Base-by-base conservation (phyloP, 164 flowering plant genomes). In the Cinnamomum micranthum region DNA sequence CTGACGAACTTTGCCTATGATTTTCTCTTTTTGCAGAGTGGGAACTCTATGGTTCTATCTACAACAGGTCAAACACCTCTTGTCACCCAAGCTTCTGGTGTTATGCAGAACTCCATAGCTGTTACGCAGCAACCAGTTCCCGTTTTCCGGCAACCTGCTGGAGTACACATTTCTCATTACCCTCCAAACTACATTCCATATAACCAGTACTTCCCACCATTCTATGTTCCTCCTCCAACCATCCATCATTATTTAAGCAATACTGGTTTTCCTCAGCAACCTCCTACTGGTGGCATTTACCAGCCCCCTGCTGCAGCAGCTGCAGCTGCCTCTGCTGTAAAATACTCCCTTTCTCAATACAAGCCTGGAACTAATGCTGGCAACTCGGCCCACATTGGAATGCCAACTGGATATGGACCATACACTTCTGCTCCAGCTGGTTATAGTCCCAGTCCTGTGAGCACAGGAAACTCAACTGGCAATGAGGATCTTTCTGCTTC, bases 41-140 rank as follows among this genome's bases (percentile, higher is more conserved):
- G 88, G 66, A 88, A 83, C 75, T 80, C 92, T 35, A n/a, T 83
- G 75, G 89, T 86, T 55, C 69, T 89, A 64, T 82, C 95, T 24
- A 80, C 92, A 20, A 84, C 88, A 5, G 82, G 89, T 79, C 88
- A 90, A 66, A 81, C 89, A 58, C 84, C 97, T 11, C 84, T 88
- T 64, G 92, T 73, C 23, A 88, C 87, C 75, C 97, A 90, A 78
- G 82, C 93, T 71, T 85, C 90, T 71, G 98, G 94, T 65, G 83
- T 88, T 23, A 82, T 90, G 95, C 98, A 85, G 72, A 88, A 84
- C 71, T 88, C 97, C 64, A 78, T 89, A 64, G 82, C 90, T 73
- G 83, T 88, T 51, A 81, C 92, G 65, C 97, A 88, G 82, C 98
- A 88, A 75, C 87, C 94, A 58, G 78, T 92, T 51, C 93, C 95